A percentile compares a stretch with the other conserved stretches of the same genome.
These are phyloP conservation scores for Gymnopus androsaceus DNA, from an alignment of 1,284 basidiomycete genomes.

Conservation along the genomic window DNA sequence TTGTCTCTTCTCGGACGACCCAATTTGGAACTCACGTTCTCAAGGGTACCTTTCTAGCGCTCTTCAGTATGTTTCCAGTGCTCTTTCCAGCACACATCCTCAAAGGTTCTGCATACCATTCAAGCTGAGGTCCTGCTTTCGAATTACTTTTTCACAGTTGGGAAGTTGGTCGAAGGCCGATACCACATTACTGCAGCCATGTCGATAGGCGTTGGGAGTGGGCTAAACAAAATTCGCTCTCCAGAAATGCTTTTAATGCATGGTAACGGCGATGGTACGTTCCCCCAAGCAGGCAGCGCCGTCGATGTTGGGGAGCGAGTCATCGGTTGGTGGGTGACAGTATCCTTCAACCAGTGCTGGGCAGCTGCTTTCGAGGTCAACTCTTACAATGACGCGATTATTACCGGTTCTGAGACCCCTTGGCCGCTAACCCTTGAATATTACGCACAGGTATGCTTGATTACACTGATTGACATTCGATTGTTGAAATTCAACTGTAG, in stretches of 20 bases:
- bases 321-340: slow-evolving; percentile 10
- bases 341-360: slow-evolving; percentile 9
- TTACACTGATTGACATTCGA: neutral
- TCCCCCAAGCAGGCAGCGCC: neutral
- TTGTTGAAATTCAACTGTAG: neutral
- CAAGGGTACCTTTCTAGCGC: slow-evolving; percentile 36
- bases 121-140: slow-evolving; percentile 41
- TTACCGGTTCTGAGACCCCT: slow-evolving; percentile 7
- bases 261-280: neutral
- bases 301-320: slow-evolving; percentile 10
- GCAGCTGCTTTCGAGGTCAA: slow-evolving; percentile 1
- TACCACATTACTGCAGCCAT: slow-evolving; percentile 15
- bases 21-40: slow-evolving; percentile 18
- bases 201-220: slow-evolving; percentile 14
- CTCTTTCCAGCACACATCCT: slow-evolving; percentile 25
- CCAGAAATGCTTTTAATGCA: neutral
- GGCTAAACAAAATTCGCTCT: slow-evolving; percentile 12
- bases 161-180: slow-evolving; percentile 14
- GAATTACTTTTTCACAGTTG: slow-evolving; percentile 31
- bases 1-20: slow-evolving; percentile 27
- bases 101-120: slow-evolving; percentile 34
- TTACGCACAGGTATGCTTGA: neutral
- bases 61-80: slow-evolving; percentile 34
- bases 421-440: slow-evolving; percentile 9
- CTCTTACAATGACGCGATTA: slow-evolving; percentile 2